Evolutionary conservation across 2,329 filamentous ascomycete genomes (phyloP), one percentile per base, ranked within the genome.

Genomic region (Fusarium foetens): DNA sequence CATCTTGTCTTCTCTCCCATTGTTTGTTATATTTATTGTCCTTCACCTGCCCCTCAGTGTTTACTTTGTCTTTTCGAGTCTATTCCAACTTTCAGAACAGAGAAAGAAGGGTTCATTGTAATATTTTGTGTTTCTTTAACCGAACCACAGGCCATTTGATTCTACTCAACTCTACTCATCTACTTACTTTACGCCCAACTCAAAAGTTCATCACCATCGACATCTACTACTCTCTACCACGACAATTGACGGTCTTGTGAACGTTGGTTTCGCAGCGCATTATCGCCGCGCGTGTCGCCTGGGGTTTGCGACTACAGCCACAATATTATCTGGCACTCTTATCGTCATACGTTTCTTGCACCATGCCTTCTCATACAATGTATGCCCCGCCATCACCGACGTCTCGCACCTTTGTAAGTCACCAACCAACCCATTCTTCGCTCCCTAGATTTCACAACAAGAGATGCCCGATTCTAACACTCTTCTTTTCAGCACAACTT

Each of bases 401-500:
- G 38, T 27, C 61, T 48, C 41, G 46, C 36, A 45, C 66, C 27
- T 73, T 73, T 73, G 70, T 73, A 73, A 73, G 70, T 65, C 52
- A 61, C 31, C 27, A 35, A 31, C 27, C 33, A 38, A 14, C 29
- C 21, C n/a, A 27, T 48, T 46, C 51, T 27, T 25, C 27, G 19
- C 25, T 59, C 14, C 39, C 14, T 13, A 45, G 38, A 59, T 25
- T 11, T 9, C 7, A 27, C 27, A 35, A n/a, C 42, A 54, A 35
- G 53, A 21, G n/a, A 36, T 16, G 23, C 19, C 33, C 23, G 17
- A 53, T 25, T 23, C 73, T 73, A 43, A 73, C 60, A n/a, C 29
- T 46, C 35, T 14, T 12, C 19, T 54, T 29, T 25, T 39, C 49
- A 87, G 86, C 80, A 78, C 49, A 73, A 79, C 53, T 87, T 87